Base-by-base conservation (phyloP, 2,329 filamentous ascomycete species). In the Sporothrix protearum region DNA sequence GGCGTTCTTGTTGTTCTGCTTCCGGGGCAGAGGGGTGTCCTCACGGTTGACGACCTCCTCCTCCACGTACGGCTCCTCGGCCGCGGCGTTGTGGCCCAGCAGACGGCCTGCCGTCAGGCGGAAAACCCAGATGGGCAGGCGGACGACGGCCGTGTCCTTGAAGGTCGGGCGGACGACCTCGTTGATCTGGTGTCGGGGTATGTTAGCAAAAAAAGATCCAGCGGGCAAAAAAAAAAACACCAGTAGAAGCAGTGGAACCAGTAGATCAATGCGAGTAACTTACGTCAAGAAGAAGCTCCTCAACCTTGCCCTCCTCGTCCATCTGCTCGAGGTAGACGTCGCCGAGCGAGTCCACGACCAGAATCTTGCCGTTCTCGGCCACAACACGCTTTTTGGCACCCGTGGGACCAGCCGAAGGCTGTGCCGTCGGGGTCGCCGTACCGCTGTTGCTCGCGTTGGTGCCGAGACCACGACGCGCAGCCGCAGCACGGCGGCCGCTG, bases 311-410 rank as follows among this genome's bases (percentile, higher is more conserved):
- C 30, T 97, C 93, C 76, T 94, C 94, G 68, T 93, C 93, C 77
- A 93, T 87, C 78, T 97, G 92, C 81, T 98, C 94, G n/a, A 99
- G 85, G 78, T 93, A 99, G 14, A 99, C 96, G 76, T 97, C 94
- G 36, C 96, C 96, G 10, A 91, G 84, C 0, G 92, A 93, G 81
- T 99, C 95, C 3, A 99, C 96, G 71, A 99, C 91, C 49, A 99
- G 84, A 0, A 97, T 86, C 84, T 98, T 99, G 76, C 96, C 96
- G 77, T 99, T 99, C 84, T 97, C 92, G 2, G 94, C 95, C 33
- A 94, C 88, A 19, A 98, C 93, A 47, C 93, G 87, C 85, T 95
- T 97, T 82, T 93, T 93, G 45, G 91, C 86, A 25, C 94, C 94
- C 49, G 89, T 87, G 1, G 92, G 88, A 12, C 36, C 83, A 83